Evolutionary conservation across 371 early-diverging fungal genomes (phyloP), one percentile per base, ranked within the genome.

Genomic region (Umbelopsis sp.): DNA sequence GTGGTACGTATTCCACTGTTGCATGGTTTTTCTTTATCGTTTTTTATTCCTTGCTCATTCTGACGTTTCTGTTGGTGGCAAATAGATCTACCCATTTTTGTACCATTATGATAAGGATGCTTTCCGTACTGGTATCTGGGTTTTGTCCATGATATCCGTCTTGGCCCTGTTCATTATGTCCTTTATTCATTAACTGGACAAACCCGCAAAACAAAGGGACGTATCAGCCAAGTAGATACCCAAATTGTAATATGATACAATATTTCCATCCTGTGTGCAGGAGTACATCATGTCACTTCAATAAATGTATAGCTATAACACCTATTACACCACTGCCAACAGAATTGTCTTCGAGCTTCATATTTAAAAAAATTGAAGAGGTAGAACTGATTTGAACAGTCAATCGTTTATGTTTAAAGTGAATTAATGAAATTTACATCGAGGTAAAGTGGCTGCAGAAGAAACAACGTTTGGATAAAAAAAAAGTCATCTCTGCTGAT

Each of bases 1-100:
- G 57, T 37, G 35, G 57, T 57, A 57, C n/a, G 57, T 57, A 57
- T 57, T 14, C 7, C n/a, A 35, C 35, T n/a, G 18, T 25, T 51
- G 22, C 25, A n/a, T 25, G 12, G 20, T 24, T 8, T 9, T 18
- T 50, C 4, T 50, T 24, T 10, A 3, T n/a, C 11, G 18, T 51
- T 20, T 50, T 0, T 4, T 5, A 35, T 35, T 12, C 25, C n/a
- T 37, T 14, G 35, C 57, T 18, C 35, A 20, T 25, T 8, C 12
- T 41, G 41, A 41, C 41, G 41, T 41, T 2, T 12, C 41, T 7
- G 41, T 0, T 41, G 7, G 38, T 38, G 41, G 52, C 24, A 10
- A 35, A 35, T 57, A 57, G 57, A 32, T 57, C 35, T 35, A 35
- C 35, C 57, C 57, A 14, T 35, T 57, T 14, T 4, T 57, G 18